Percentiles rank a stretch among this genome's conserved stretches.
Conservation (phyloP, 202 grass and related monocot genomes). For the Miscanthus sacchariflorus region DNA sequence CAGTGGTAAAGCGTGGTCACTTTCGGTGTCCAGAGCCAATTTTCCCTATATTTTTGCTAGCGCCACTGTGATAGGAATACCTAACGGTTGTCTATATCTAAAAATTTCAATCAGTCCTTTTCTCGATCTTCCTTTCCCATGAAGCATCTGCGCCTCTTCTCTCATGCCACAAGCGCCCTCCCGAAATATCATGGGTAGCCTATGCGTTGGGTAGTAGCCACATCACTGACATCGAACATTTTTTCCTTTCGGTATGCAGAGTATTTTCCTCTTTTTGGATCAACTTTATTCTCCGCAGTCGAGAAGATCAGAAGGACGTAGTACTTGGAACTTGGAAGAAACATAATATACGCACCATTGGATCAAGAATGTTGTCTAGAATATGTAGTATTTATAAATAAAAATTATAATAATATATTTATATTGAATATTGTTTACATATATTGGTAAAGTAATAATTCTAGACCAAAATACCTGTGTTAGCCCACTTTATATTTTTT, state of each 20-base stretch:
- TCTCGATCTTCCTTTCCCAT: neutral
- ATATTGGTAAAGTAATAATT: too few relatives aligned
- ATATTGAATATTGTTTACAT: too few relatives aligned
- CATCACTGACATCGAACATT: neutral
- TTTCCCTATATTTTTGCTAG: too few relatives aligned
- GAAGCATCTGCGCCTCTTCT: neutral
- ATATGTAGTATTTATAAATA: too few relatives aligned
- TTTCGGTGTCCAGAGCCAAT: too few relatives aligned
- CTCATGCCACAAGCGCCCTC: neutral
- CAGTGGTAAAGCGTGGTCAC: too few relatives aligned
- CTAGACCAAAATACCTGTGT: too few relatives aligned
- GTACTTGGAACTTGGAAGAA: neutral
- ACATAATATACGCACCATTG: neutral
- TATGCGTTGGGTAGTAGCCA: neutral
- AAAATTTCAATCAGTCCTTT: neutral
- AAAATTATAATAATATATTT: too few relatives aligned
- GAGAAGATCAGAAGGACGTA: neutral
- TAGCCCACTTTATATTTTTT: too few relatives aligned
- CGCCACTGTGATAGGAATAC: too few relatives aligned
- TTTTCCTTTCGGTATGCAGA: neutral
- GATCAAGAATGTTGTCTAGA: too few relatives aligned
- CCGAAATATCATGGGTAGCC: neutral
- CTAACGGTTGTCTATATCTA: neutral
- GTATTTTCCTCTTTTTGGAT: neutral
- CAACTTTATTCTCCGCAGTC: neutral